Evolutionary conservation across 1,284 basidiomycete species (phyloP), one percentile per base, ranked within the genome.

Genomic region (Golubevia pallescens): DNA sequence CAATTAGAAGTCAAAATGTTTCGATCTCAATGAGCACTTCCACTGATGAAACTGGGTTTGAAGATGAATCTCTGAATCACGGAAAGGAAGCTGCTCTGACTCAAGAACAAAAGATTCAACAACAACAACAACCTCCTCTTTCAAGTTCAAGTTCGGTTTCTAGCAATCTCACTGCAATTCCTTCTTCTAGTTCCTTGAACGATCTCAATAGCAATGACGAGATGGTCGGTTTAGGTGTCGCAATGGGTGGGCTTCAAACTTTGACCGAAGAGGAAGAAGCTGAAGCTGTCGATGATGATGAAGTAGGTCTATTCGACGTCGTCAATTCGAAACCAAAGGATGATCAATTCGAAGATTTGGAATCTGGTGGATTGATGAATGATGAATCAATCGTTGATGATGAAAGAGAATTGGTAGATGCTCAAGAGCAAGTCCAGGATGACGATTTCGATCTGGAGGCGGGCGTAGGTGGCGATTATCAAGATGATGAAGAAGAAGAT

Each of bases 361-460:
- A 48, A 48, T 10, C 42, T 48, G 42, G 42, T 48, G 42, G 42
- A 48, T 28, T 28, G 28, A 28, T 28, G 28, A 28, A 28, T 28
- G 28, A 28, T 28, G 28, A 28, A 28, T 28, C 28, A 28, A 28
- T 28, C 28, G 28, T 28, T 28, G 28, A 28, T 28, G 28, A 28
- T 28, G 28, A 28, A 28, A 28, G 28, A 28, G 28, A 28, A 28
- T 28, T 28, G 28, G 28, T 28, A 28, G 42, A 48, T 13, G 42
- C 42, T 48, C 42, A 48, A 48, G 42, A 48, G 16, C 42, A 48
- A 13, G 8, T 42, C 16, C 16, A 21, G 16, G 20, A 23, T 42
- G 56, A 58, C 28, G 42, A 51, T 20, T 60, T 68, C 48, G 66
- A 68, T 38, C 52, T 68, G 56, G 66, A 68, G 54, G 62, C 66